Conservation (phyloP, 2,329 filamentous ascomycete genomes). For the Mycosphaerelloides madeirae region DNA sequence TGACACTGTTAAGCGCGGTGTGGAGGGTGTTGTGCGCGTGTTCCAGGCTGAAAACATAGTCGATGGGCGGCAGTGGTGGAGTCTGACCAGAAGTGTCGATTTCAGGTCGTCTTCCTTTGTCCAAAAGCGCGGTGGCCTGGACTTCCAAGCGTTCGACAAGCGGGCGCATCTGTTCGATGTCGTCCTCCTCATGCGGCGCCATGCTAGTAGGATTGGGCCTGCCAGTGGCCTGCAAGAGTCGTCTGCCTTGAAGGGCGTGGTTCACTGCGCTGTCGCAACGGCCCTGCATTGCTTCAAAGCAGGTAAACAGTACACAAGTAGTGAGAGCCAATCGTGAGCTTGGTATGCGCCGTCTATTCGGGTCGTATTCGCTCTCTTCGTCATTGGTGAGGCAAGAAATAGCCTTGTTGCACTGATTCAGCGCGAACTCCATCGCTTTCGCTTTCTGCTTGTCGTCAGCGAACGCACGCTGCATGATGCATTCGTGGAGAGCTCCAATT, state of each 20-base stretch:
- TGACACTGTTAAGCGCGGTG: constrained; percentile 30
- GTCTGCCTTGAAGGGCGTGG: constrained; percentile 29
- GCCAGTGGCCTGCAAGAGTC: constrained; percentile 25
- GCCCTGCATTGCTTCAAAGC: constrained; percentile 33
- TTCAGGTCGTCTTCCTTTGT: constrained; percentile 27
- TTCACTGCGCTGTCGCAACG: constrained; percentile 33
- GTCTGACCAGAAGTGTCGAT: constrained; percentile 24
- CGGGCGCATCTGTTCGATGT: constrained; percentile 31
- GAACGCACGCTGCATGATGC: constrained; percentile 30
- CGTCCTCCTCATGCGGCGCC: constrained; percentile 24
- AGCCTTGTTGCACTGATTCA: constrained; percentile 31
- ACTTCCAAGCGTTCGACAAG: constrained; percentile 31
- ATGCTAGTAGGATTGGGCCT: constrained; percentile 18
- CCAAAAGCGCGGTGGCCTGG: constrained; percentile 30
- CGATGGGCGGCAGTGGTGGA: constrained; percentile 24
- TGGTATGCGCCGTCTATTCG: constrained; percentile 15
- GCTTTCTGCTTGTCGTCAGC: constrained; percentile 28
- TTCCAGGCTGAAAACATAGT: constrained; percentile 28
- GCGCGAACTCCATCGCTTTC: constrained; percentile 30
- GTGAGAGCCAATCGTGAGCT: constrained; percentile 27
- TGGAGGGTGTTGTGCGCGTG: constrained; percentile 31
- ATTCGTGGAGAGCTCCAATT: constrained; percentile 31
- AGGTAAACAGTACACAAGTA: constrained; percentile 32
- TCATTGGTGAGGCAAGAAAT: constrained; percentile 28
- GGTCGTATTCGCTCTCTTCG: constrained; percentile 13